These are phyloP conservation scores for Ascochyta viciae-villosae DNA, from an alignment of 2,329 filamentous ascomycete species.

Conservation along the genomic window DNA sequence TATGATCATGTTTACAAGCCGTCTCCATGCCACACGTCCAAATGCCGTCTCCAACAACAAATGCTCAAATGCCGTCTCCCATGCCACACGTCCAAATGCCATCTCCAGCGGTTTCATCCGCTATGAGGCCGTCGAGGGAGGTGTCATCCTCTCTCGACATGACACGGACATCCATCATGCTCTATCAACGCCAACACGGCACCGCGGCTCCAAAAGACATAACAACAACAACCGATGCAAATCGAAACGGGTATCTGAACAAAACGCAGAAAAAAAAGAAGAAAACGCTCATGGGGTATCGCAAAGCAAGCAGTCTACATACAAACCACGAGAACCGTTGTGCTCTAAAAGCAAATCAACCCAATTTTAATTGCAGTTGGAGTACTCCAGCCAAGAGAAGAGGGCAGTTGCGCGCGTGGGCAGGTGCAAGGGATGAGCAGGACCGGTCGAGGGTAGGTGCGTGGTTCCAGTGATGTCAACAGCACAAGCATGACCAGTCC, in stretches of 20 bases:
- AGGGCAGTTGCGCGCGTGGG: slow-evolving; percentile 20
- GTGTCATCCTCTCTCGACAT: slow-evolving; percentile 5
- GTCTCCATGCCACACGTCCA: too few relatives aligned
- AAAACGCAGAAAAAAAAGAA: slow-evolving; percentile 4
- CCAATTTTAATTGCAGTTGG: background rate
- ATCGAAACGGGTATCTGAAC: background rate
- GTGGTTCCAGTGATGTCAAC: slow-evolving; percentile 18
- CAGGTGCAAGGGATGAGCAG: slow-evolving; percentile 23
- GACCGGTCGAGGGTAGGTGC: slow-evolving; percentile 1
- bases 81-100: background rate
- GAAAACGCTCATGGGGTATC: slow-evolving; percentile 17
- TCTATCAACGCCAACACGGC: background rate
- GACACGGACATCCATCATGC: background rate
- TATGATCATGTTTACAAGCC: slow-evolving; percentile 13
- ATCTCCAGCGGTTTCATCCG: slow-evolving; percentile 17
- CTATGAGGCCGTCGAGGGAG: slow-evolving; percentile 1
- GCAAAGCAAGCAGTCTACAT: slow-evolving; percentile 18
- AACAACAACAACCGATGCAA: background rate
- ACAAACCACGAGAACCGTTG: slow-evolving; percentile 12
- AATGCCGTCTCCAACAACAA: too few relatives aligned
- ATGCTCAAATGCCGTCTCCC: background rate
- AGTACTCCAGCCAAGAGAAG: background rate
- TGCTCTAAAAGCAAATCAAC: background rate
- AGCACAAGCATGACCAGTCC: slow-evolving; percentile 29
- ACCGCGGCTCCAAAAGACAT: too few relatives aligned